These are phyloP conservation scores for Colletotrichum euphorbiae DNA, from an alignment of 2,329 filamentous ascomycete genomes.

Conservation along the genomic window DNA sequence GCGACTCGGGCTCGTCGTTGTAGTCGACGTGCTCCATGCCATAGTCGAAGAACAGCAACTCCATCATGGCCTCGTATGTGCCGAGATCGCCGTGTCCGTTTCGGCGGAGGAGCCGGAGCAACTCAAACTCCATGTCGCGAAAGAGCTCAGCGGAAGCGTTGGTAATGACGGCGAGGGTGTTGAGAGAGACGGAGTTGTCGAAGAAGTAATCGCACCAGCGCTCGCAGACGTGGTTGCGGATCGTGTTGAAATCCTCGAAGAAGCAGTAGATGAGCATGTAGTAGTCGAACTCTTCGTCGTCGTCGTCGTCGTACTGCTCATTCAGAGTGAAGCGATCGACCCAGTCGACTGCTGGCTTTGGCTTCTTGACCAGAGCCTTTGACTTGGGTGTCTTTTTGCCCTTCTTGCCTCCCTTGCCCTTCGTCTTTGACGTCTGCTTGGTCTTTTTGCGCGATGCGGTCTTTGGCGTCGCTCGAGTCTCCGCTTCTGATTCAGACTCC, in stretches of 20 bases:
- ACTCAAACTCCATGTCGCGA: constrained; percentile 7
- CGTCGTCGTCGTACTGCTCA: not conserved
- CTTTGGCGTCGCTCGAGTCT: not conserved
- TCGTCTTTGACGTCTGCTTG: not conserved
- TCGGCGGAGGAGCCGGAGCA: not conserved
- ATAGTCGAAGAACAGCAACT: constrained; percentile 11
- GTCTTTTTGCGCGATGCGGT: not conserved
- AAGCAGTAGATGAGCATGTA: constrained; percentile 10
- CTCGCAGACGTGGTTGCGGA: constrained; percentile 9
- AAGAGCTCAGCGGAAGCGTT: constrained; percentile 12
- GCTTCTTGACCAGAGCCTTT: not conserved
- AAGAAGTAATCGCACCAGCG: constrained; percentile 16
- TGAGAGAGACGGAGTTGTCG: constrained; percentile 19
- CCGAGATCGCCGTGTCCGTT: not conserved
- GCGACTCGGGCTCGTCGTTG: not conserved
- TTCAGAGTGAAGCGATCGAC: not conserved
- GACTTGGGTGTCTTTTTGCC: not conserved
- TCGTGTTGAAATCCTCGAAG: constrained; percentile 8
- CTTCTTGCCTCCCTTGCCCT: constrained; percentile 4
- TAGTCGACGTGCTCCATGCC: constrained; percentile 11
- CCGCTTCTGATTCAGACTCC: not conserved
- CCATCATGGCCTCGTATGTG: constrained; percentile 3
- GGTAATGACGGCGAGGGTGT: constrained; percentile 4
- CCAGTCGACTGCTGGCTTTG: not conserved
- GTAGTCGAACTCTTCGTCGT: not conserved